Evolutionary conservation across 1,139 yeast genomes (phyloP), one percentile per base, ranked within the genome.

Genomic region (Magnusiomyces tetraspermus): DNA sequence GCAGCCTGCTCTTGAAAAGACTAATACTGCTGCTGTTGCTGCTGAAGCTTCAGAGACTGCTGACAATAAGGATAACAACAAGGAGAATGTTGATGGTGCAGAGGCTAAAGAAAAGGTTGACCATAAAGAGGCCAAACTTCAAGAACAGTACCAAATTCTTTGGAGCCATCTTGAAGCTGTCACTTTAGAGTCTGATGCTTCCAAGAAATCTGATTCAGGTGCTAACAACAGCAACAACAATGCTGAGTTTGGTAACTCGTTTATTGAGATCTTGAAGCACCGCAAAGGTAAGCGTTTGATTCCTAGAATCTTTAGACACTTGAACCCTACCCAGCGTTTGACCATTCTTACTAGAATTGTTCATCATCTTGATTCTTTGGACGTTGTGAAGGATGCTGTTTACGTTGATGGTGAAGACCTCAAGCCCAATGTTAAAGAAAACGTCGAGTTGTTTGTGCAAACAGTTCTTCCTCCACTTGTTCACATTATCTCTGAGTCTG

Each of bases 221-320:
- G 17, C 38, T 13, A 50, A 40, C 15, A 52, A 48, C 33, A 40
- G 6, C 19, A 15, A 10, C n/a, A 17, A 37, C 17, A 37, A 8
- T 19, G 17, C 19, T 15, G 19, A 22, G 4, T 42, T 26, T 42
- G 45, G 45, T 23, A 87, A 86, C 63, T 95, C 96, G 42, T 90
- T 92, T 63, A 80, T 89, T 58, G 88, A 89, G 60, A 82, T 89
- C 67, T 75, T 92, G 61, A 80, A 86, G 45, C 87, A 84, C 65
- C 87, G 86, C 64, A 92, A 92, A 71, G 94, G 95, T 55, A 82
- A 88, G 73, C 90, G 88, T 68, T 77, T 89, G 46, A 82, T 92
- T 71, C 90, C 92, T 48, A 82, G 98, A 69, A 77, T 88, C 57
- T 88, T 89, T 75, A 84, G 89, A 65, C 88, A 89, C 66, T 76